A percentile compares a stretch with the other conserved stretches of the same genome.
phyloP scores from a whole-genome alignment of 495 filamentous ascomycete genomes.

The Neurospora pannonica region DNA sequence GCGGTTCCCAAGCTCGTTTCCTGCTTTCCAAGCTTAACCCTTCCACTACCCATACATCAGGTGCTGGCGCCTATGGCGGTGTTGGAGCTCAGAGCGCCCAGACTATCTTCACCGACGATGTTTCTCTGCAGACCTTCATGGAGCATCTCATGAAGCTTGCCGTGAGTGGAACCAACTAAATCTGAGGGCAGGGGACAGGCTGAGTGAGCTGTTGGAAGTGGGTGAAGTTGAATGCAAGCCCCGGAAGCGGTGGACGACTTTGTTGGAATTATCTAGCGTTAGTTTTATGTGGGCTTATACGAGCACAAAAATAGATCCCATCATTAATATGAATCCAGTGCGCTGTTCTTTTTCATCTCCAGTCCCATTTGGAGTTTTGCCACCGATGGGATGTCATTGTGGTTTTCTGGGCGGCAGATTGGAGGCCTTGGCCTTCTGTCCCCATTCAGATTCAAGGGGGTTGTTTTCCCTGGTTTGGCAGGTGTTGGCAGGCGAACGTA shows the following conservation, averaged over 20 bases:
- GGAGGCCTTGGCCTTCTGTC: not conserved
- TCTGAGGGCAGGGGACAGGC: not conserved
- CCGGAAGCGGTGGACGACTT: not conserved
- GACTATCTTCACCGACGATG: constrained; percentile 99
- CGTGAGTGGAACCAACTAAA: constrained; percentile 48
- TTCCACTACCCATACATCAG: constrained; percentile 92
- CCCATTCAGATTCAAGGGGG: not conserved
- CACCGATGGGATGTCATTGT: not conserved
- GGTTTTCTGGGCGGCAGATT: not conserved
- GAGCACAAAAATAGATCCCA: constrained; percentile 5
- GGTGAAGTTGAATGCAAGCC: not conserved
- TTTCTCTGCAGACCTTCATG: constrained; percentile 98
- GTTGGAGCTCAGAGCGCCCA: constrained; percentile 78
- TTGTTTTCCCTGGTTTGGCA: not conserved
- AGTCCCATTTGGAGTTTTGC: not conserved
- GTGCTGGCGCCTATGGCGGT: constrained; percentile 70
- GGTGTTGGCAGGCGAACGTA: not conserved
- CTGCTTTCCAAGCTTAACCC: constrained; percentile 96
- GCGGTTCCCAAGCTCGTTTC: constrained; percentile 96
- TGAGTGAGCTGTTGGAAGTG: not conserved
- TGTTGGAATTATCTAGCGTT: constrained; percentile 17
- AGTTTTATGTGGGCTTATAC: constrained; percentile 12
- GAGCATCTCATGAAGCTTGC: constrained; percentile 96
- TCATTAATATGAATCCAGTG: not conserved
- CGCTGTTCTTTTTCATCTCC: not conserved